These are phyloP conservation scores for Huntiella bhutanensis DNA, from an alignment of 2,329 filamentous ascomycete genomes.

Conservation along the genomic window DNA sequence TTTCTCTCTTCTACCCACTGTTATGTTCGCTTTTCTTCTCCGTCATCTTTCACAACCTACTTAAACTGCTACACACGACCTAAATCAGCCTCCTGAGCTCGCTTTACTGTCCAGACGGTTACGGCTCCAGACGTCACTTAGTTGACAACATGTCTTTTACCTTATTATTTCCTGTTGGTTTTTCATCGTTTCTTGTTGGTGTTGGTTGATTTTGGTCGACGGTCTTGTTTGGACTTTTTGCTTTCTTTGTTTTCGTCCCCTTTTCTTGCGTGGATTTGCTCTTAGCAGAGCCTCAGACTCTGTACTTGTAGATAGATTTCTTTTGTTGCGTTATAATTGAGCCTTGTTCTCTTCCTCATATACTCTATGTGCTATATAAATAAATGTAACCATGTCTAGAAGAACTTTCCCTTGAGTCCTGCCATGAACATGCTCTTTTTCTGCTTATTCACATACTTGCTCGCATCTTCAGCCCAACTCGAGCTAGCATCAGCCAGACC, in stretches of 20 bases:
- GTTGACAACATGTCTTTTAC: neutral
- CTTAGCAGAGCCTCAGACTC: neutral
- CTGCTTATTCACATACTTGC: constrained; percentile 70
- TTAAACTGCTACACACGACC: constrained; percentile 1
- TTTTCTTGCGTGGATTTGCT: neutral
- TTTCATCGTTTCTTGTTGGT: constrained; percentile 4
- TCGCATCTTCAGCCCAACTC: constrained; percentile 73
- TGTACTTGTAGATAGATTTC: neutral
- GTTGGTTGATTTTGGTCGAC: neutral
- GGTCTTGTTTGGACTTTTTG: neutral
- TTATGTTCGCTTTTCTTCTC: neutral
- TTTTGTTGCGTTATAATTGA: constrained; percentile 1
- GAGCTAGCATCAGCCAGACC: constrained; percentile 61
- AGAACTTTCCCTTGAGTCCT: constrained; percentile 40
- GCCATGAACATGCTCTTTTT: constrained; percentile 72
- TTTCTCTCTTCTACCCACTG: neutral
- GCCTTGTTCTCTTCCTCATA: neutral
- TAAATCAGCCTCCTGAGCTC: too few relatives aligned
- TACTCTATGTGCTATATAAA: neutral
- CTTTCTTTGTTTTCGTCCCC: neutral
- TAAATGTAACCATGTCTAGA: neutral
- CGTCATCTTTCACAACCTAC: neutral
- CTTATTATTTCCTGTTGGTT: neutral
- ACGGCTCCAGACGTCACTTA: neutral
- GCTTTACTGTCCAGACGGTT: neutral